Conservation (phyloP, 2,329 filamentous ascomycete species). For the Metarhizium anisopliae region DNA sequence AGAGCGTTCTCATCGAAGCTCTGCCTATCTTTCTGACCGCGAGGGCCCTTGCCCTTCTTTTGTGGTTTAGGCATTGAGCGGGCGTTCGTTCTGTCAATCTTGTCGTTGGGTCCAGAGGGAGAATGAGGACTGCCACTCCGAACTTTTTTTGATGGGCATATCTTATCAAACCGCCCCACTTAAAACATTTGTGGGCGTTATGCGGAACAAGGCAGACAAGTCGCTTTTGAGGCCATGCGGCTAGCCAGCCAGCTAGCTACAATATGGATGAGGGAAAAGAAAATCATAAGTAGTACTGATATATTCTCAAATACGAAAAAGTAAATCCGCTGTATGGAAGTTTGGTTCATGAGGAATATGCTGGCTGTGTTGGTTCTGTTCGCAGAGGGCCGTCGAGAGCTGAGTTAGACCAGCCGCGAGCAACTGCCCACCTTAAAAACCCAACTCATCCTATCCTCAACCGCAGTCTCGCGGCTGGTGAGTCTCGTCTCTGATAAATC, state of each 20-base stretch:
- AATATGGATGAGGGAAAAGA: no score
- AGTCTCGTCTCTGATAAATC: not conserved
- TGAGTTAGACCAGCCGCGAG: not conserved
- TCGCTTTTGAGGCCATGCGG: not conserved
- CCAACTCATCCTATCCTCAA: not conserved
- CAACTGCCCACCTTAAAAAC: not conserved
- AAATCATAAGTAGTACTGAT: no score
- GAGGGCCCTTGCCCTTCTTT: conserved; percentile 26
- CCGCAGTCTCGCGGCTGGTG: not conserved
- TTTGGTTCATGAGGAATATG: no score
- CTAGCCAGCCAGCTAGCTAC: no score
- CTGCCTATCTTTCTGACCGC: conserved; percentile 12
- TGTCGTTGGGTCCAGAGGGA: not conserved
- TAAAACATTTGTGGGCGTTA: not conserved
- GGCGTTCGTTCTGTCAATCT: not conserved
- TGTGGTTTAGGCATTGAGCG: conserved; percentile 24
- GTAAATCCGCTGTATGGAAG: no score
- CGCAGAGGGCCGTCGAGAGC: no score
- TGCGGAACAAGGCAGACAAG: not conserved
- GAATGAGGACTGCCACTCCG: not conserved
- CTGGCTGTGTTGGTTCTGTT: no score
- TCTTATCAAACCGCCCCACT: conserved; percentile 11
- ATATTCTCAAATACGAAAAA: no score
- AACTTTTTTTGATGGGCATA: conserved; percentile 10
- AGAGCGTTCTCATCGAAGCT: conserved; percentile 42